Evolutionary conservation across 164 flowering plant species (phyloP).

Genomic region (Magnolia sinica): DNA sequence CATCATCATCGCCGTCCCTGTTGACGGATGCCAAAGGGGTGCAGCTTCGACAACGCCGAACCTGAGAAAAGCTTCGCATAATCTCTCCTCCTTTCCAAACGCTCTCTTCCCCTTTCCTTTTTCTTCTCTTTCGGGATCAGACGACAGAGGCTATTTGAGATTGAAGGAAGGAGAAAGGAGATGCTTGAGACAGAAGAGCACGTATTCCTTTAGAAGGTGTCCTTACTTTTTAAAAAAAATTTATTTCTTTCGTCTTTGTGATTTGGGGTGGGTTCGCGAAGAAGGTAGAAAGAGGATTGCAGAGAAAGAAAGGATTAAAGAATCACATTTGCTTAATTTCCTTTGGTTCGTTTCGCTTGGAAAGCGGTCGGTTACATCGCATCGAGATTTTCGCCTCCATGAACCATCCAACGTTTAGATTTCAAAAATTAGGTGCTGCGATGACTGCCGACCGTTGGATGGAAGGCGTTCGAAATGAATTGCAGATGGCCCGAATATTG

Average conservation of each 20-base stretch:
- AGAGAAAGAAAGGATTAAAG: not conserved
- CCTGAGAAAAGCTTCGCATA: not conserved
- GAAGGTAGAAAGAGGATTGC: not conserved
- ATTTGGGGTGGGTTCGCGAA: not conserved
- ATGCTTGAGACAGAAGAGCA: not conserved
- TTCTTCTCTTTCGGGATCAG: not conserved
- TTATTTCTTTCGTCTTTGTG: not conserved
- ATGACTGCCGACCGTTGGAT: no score
- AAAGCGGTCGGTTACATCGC: not conserved
- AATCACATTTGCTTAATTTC: not conserved
- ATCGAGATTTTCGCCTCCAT: not conserved
- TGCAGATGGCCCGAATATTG: no score
- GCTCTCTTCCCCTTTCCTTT: not conserved
- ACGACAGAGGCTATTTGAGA: not conserved
- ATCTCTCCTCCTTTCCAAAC: not conserved
- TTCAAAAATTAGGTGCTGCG: no score
- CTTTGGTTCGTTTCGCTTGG: conserved; percentile 7
- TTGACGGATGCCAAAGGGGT: not conserved
- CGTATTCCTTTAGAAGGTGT: not conserved
- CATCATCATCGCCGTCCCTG: not conserved
- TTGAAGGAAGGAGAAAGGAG: not conserved
- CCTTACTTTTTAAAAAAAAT: not conserved
- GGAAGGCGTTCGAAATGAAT: no score
- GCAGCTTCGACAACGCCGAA: not conserved
- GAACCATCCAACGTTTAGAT: not conserved